Percentiles rank a stretch among this genome's conserved stretches.
Conservation (phyloP, 805 yeast species). For the Candida loeiensis region DNA sequence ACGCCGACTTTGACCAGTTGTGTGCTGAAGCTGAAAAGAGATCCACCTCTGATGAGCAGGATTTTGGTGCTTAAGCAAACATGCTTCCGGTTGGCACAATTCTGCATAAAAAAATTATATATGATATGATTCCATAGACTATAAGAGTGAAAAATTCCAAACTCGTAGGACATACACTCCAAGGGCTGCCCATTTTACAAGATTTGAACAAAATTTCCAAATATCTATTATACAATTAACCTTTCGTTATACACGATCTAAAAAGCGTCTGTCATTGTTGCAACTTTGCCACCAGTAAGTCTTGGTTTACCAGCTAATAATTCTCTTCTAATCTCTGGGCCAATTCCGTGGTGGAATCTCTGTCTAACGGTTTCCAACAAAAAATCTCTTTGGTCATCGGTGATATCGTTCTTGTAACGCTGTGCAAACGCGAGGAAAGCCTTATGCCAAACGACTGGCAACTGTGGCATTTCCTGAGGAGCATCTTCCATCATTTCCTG, state of each 20-base stretch:
- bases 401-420: constrained; percentile 93
- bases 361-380: constrained; percentile 85
- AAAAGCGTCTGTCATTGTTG: constrained; percentile 39
- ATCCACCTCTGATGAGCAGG: constrained; percentile 18
- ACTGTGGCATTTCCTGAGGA: constrained; percentile 41
- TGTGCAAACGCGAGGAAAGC: constrained; percentile 93
- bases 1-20: constrained; percentile 35
- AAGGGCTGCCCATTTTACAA: too few relatives aligned
- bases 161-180: too few relatives aligned
- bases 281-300: constrained; percentile 35
- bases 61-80: not conserved
- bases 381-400: constrained; percentile 98
- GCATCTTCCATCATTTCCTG: constrained; percentile 25
- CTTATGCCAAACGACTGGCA: constrained; percentile 98
- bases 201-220: not conserved
- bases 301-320: constrained; percentile 80
- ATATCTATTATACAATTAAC: constrained; percentile 3
- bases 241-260: constrained; percentile 6
- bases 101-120: too few relatives aligned
- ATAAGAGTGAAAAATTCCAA: too few relatives aligned
- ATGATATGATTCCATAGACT: too few relatives aligned
- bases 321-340: constrained; percentile 94
- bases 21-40: constrained; percentile 39
- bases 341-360: constrained; percentile 82
- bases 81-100: too few relatives aligned